These are phyloP conservation scores for Erodium moschatum DNA, from an alignment of 441 rosid genomes.

Conservation along the genomic window DNA sequence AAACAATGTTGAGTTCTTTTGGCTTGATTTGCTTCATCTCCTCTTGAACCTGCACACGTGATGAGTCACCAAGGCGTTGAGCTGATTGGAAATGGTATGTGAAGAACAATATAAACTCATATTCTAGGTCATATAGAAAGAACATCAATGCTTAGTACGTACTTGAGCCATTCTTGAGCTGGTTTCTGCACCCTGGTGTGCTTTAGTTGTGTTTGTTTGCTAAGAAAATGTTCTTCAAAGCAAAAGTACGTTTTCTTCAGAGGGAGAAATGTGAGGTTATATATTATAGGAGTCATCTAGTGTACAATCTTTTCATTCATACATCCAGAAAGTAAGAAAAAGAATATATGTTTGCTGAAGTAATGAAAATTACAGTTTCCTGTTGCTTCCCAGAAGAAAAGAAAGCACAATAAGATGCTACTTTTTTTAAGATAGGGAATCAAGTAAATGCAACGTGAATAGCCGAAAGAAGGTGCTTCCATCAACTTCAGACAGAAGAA, in stretches of 20 bases:
- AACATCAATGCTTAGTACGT: not conserved
- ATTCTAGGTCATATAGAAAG: not conserved
- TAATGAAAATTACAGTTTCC: not conserved
- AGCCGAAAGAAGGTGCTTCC: not conserved
- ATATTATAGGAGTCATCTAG: not conserved
- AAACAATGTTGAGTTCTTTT: not conserved
- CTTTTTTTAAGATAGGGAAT: not conserved
- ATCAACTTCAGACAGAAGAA: too few species aligned
- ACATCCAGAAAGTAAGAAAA: not conserved
- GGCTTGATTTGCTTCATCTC: not conserved
- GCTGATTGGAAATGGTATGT: too few species aligned
- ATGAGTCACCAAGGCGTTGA: not conserved
- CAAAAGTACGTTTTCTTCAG: too few species aligned
- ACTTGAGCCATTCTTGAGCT: not conserved
- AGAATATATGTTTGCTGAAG: constrained; percentile 1
- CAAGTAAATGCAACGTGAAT: not conserved
- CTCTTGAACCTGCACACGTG: not conserved
- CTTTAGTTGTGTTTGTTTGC: not conserved
- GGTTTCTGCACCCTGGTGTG: not conserved
- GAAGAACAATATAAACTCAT: not conserved
- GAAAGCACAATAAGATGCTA: not conserved
- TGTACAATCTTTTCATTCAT: not conserved
- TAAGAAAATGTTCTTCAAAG: not conserved
- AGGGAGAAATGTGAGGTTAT: not conserved
- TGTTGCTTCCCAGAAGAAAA: not conserved